Percentiles rank a stretch among this genome's conserved stretches.
phyloP scores from a whole-genome alignment of 2,329 filamentous ascomycete species.

The Nemania bipapillata region DNA sequence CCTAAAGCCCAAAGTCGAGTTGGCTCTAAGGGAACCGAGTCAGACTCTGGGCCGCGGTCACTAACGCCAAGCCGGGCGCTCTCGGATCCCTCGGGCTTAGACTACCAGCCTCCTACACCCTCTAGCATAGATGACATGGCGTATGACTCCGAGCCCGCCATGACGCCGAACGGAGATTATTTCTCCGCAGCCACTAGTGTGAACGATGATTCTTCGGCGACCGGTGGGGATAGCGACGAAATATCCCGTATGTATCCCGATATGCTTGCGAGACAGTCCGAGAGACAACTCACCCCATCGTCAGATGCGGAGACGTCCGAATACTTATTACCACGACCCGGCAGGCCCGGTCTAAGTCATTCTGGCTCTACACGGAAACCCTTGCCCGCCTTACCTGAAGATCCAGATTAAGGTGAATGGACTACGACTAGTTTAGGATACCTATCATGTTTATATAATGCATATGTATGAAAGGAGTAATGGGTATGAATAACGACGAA shows the following conservation, averaged over 20 bases:
- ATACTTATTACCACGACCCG: slow-evolving; percentile 33
- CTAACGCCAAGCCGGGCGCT: slow-evolving; percentile 41
- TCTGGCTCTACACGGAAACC: slow-evolving; percentile 54
- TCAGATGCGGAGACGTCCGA: slow-evolving; percentile 40
- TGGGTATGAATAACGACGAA: slow-evolving; percentile 31
- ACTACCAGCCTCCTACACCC: slow-evolving; percentile 46
- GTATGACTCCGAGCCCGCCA: slow-evolving; percentile 51
- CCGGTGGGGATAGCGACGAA: slow-evolving; percentile 11
- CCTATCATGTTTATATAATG: slow-evolving; percentile 1
- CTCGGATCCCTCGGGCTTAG: slow-evolving; percentile 41
- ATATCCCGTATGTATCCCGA: slow-evolving; percentile 36
- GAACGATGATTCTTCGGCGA: slow-evolving; percentile 25
- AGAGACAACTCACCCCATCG: slow-evolving; percentile 47
- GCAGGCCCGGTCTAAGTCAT: slow-evolving; percentile 40
- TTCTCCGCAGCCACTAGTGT: slow-evolving; percentile 43
- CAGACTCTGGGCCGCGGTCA: slow-evolving; percentile 28
- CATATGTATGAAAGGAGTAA: slow-evolving; percentile 24
- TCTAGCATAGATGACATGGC: slow-evolving; percentile 45
- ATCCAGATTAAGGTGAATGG: slow-evolving; percentile 44
- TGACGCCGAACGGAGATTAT: slow-evolving; percentile 44
- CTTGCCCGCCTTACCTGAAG: slow-evolving; percentile 57
- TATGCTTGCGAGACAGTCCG: slow-evolving; percentile 43
- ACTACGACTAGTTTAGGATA: not conserved
- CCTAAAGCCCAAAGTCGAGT: slow-evolving; percentile 31
- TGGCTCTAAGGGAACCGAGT: slow-evolving; percentile 26